Base-by-base conservation (phyloP, 1,284 basidiomycete genomes). In the Pseudozyma tsukubaensis region DNA sequence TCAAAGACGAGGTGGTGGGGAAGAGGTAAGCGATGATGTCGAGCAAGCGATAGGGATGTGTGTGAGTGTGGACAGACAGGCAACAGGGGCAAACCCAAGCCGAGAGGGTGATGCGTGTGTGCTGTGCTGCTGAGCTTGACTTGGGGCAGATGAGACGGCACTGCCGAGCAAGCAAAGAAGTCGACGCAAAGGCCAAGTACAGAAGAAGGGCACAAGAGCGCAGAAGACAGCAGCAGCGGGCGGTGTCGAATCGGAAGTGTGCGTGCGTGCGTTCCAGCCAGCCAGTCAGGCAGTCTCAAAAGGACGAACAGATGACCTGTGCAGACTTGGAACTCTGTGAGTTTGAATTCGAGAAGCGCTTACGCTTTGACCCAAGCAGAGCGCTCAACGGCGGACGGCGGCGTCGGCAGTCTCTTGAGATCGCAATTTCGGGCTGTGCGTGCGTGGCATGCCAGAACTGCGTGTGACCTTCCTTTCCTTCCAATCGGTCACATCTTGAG, bases 1-100 rank as follows among this genome's bases (percentile, higher is more conserved):
- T 42, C 34, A 37, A 47, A 14, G 32, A 49, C 44, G 51, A 59
- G 64, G 36, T 67, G 58, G 53, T 66, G 65, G 59, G 55, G 66
- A 51, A 59, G 37, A 44, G 49, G 29, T 1, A 51, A 48, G 44
- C 34, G 24, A 39, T 12, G 42, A 51, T 56, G 57, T 52, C 49
- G 63, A 50, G n/a, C n/a, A n/a, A n/a, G n/a, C 54, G 45, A 60
- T 29, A 49, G 50, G 42, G 43, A 21, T 37, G 32, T 43, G 18
- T 37, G n/a, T 4, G 37, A 40, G 24, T 6, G 36, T 16, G 24
- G 40, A 44, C 13, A 59, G 21, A 35, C 34, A n/a, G 24, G 19
- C 19, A 42, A 40, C 24, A 52, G 45, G 49, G 43, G 35, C 16
- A 50, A 36, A 29, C 8, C 34, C n/a, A 5, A n/a, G 2, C 1